Conservation (phyloP, 495 filamentous ascomycete genomes). For the Penicillium simplicissimum region DNA sequence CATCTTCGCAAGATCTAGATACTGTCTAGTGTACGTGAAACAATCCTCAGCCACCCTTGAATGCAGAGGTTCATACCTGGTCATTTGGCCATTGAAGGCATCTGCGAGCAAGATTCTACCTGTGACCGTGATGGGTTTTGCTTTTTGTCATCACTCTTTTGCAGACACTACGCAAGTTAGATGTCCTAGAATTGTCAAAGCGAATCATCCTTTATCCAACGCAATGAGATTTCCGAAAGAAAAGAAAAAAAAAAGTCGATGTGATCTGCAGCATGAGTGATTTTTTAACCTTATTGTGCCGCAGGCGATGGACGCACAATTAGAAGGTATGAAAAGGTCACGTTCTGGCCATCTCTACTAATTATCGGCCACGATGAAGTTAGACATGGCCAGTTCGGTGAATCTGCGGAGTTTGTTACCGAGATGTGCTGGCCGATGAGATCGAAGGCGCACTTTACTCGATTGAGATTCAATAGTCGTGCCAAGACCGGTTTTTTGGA, state of each 20-base stretch:
- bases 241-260: too few species aligned
- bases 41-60: slow-evolving; percentile 26
- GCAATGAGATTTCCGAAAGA: too few species aligned
- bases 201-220: too few species aligned
- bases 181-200: too few species aligned
- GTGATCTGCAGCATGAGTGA: too few species aligned
- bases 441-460: neutral
- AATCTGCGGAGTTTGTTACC: neutral
- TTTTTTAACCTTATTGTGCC: too few species aligned
- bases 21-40: slow-evolving; percentile 29
- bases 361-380: neutral
- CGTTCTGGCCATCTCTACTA: neutral
- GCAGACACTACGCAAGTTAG: too few species aligned
- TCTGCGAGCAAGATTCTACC: slow-evolving; percentile 28
- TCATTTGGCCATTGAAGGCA: slow-evolving; percentile 22
- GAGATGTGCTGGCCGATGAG: neutral
- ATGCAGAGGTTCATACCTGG: slow-evolving; percentile 30
- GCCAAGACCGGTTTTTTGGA: neutral
- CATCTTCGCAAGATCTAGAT: slow-evolving; percentile 24
- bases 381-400: neutral
- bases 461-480: neutral
- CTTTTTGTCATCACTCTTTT: too few species aligned
- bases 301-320: too few species aligned
- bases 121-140: slow-evolving; percentile 41
- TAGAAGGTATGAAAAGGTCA: neutral